Evolutionary conservation across 495 filamentous ascomycete species (phyloP).

Genomic region (Tuber brumale): DNA sequence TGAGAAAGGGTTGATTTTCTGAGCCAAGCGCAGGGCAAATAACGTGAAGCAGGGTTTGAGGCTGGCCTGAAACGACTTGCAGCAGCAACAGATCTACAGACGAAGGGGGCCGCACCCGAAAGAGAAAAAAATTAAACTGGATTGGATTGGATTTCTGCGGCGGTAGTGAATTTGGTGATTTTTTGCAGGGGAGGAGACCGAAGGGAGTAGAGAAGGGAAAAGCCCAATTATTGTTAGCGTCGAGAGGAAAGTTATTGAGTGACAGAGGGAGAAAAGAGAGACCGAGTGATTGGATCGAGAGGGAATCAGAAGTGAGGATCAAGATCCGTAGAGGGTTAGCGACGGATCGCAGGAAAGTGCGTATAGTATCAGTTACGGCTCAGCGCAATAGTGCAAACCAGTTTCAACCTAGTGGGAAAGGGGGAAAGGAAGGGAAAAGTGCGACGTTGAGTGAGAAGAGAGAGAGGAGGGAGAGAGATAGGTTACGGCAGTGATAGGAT

Average conservation of each 20-base stretch:
- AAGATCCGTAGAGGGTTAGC: neutral
- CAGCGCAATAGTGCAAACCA: neutral
- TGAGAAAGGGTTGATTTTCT: neutral
- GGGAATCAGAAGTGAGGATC: neutral
- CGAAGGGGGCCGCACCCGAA: neutral
- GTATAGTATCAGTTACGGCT: neutral
- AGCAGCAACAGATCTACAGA: neutral
- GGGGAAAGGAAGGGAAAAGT: slow-evolving; percentile 5
- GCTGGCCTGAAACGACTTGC: slow-evolving; percentile 4
- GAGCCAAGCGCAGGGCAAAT: slow-evolving; percentile 4
- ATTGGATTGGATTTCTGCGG: neutral
- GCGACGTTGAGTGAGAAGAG: slow-evolving; percentile 16
- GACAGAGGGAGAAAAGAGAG: neutral
- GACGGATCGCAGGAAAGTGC: slow-evolving; percentile 4
- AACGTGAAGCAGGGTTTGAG: slow-evolving; percentile 3
- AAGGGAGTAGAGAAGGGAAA: neutral
- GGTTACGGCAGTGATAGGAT: neutral
- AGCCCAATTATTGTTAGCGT: neutral
- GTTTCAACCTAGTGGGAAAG: neutral
- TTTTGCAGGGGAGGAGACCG: neutral
- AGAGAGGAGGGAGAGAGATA: slow-evolving; percentile 8
- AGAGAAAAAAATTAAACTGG: neutral
- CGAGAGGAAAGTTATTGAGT: neutral
- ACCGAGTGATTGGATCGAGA: slow-evolving; percentile 2
- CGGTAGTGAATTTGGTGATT: neutral